Evolutionary conservation across 2,329 filamentous ascomycete species (phyloP).

Genomic region (Cercospora sp.): DNA sequence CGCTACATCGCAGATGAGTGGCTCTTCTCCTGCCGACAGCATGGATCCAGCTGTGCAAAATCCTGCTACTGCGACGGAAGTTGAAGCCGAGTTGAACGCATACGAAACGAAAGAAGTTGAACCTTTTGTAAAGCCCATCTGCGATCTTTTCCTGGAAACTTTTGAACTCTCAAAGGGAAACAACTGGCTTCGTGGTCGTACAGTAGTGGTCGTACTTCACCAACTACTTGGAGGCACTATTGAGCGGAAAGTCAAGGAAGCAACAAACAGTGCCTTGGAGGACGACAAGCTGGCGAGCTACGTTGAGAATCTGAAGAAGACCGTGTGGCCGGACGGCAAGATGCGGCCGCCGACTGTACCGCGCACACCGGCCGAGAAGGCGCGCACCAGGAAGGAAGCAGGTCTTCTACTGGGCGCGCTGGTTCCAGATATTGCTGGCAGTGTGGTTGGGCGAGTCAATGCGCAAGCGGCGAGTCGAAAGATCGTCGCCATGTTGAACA

Average conservation of each 20-base stretch:
- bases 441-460: slow-evolving; percentile 89
- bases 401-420: slow-evolving; percentile 85
- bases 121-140: slow-evolving; percentile 97
- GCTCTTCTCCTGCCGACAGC: slow-evolving; percentile 44
- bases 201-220: slow-evolving; percentile 93
- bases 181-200: slow-evolving; percentile 93
- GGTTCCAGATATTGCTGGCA: slow-evolving; percentile 85
- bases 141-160: slow-evolving; percentile 92
- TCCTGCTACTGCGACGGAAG: slow-evolving; percentile 64
- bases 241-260: slow-evolving; percentile 90
- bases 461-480: slow-evolving; percentile 86
- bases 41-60: slow-evolving; percentile 46
- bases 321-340: slow-evolving; percentile 76
- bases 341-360: slow-evolving; percentile 53
- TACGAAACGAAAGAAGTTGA: slow-evolving; percentile 88
- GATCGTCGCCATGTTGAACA: slow-evolving; percentile 89
- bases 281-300: slow-evolving; percentile 79
- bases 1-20: slow-evolving; percentile 56
- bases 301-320: slow-evolving; percentile 69
- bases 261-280: slow-evolving; percentile 68
- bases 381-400: slow-evolving; percentile 80
- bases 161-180: slow-evolving; percentile 94
- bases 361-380: slow-evolving; percentile 71
- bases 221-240: slow-evolving; percentile 95
- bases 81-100: slow-evolving; percentile 88